Evolutionary conservation across 345 rosid genomes (phyloP).

Genomic region (Dimocarpus longan): DNA sequence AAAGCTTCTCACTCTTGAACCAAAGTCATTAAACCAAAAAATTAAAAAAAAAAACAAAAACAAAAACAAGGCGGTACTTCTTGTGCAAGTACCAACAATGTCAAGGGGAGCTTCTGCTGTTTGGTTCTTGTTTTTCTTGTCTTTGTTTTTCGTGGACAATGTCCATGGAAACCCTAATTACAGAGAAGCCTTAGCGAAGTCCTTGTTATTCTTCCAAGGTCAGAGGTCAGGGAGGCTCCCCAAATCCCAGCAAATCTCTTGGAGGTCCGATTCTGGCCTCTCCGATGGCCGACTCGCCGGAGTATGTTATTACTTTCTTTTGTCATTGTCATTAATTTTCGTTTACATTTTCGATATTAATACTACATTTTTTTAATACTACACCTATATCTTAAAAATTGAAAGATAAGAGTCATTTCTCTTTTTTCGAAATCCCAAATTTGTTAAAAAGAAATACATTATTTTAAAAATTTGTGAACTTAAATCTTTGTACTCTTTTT

Average conservation of each 20-base stretch:
- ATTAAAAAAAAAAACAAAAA: not conserved
- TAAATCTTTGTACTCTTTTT: too few relatives aligned
- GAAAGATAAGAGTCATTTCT: too few relatives aligned
- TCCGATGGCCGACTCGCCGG: slow-evolving; percentile 65
- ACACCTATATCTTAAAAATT: too few relatives aligned
- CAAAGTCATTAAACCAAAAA: not conserved
- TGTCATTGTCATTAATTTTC: not conserved
- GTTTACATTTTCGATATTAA: not conserved
- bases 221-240: slow-evolving; percentile 88
- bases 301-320: slow-evolving; percentile 32
- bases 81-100: slow-evolving; percentile 10
- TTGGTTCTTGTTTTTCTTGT: slow-evolving; percentile 30
- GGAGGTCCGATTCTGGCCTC: slow-evolving; percentile 84
- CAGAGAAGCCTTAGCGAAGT: slow-evolving; percentile 76
- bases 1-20: not conserved
- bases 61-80: not conserved
- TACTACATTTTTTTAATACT: too few relatives aligned
- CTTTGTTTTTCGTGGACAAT: slow-evolving; percentile 22
- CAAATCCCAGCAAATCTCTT: slow-evolving; percentile 46
- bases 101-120: slow-evolving; percentile 15
- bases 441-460: too few relatives aligned
- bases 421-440: too few relatives aligned
- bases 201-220: slow-evolving; percentile 83
- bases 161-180: slow-evolving; percentile 69
- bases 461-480: too few relatives aligned